Evolutionary conservation across 2,329 filamentous ascomycete species (phyloP).

Genomic region (Trichoderma koningiopsis): DNA sequence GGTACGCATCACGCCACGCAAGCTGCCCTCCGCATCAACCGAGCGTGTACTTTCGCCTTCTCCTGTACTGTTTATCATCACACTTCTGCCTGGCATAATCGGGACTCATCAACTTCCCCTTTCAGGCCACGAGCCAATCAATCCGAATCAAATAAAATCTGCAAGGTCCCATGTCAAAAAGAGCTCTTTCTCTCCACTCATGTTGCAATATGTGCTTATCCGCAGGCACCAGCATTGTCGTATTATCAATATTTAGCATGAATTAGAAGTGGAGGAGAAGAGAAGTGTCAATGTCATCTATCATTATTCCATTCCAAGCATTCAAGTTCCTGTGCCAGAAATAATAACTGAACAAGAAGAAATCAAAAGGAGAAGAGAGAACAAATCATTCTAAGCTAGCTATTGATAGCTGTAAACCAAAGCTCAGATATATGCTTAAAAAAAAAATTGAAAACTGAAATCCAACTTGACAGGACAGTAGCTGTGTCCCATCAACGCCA

Average conservation of each 20-base stretch:
- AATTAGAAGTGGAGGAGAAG: not conserved
- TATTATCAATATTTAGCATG: not conserved
- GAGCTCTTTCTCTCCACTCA: not conserved
- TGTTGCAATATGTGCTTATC: not conserved
- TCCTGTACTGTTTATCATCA: not conserved
- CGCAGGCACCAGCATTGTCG: not conserved
- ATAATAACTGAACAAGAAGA: too few species aligned
- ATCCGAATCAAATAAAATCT: not conserved
- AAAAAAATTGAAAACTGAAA: not conserved
- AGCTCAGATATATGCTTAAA: not conserved
- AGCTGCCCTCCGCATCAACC: not conserved
- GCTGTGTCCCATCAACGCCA: slow-evolving; percentile 5
- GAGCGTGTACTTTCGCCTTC: not conserved
- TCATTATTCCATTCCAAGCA: not conserved
- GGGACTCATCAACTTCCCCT: not conserved
- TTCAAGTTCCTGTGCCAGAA: not conserved
- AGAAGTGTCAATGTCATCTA: not conserved
- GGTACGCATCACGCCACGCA: not conserved
- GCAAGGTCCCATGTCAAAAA: not conserved
- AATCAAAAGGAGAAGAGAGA: not conserved
- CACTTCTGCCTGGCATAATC: not conserved
- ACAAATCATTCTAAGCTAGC: not conserved
- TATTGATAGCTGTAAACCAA: not conserved
- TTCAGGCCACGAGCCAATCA: not conserved
- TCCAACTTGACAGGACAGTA: not conserved